Percentiles rank a stretch among this genome's conserved stretches.
These are phyloP conservation scores for Microbotryomycetes sp. DNA, from an alignment of 1,284 basidiomycete species.

Conservation along the genomic window DNA sequence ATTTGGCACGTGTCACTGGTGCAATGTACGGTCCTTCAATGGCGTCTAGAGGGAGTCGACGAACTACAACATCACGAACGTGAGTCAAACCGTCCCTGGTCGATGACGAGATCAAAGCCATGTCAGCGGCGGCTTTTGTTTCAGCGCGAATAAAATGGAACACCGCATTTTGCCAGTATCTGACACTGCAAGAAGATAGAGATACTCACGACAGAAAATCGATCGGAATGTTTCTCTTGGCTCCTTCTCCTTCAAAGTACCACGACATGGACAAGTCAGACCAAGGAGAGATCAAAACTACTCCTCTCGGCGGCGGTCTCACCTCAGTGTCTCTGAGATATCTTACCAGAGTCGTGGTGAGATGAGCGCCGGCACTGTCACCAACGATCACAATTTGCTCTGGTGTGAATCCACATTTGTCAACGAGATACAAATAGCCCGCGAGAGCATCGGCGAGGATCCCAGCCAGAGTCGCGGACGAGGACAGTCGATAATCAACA, in stretches of 20 bases:
- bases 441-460: constrained; percentile 55
- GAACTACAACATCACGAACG: not conserved
- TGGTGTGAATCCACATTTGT: constrained; percentile 47
- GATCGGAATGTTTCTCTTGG: not conserved
- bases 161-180: too few species aligned
- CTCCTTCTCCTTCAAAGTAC: not conserved
- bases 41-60: not conserved
- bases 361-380: constrained; percentile 65
- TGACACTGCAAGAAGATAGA: too few species aligned
- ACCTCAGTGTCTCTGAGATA: constrained; percentile 6
- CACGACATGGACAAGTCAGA: not conserved
- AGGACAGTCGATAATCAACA: not conserved
- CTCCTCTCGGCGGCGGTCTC: not conserved
- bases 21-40: not conserved
- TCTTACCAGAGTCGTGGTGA: constrained; percentile 41
- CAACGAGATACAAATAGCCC: constrained; percentile 56
- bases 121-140: too few species aligned
- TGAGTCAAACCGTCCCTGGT: not conserved
- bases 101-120: too few species aligned
- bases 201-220: not conserved
- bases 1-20: not conserved
- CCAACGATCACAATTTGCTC: constrained; percentile 58
- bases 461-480: not conserved
- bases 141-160: too few species aligned
- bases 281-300: constrained; percentile 6